A percentile compares a stretch with the other conserved stretches of the same genome.
phyloP scores from a whole-genome alignment of 805 yeast genomes.

The Saccharomycodes ludwigii region DNA sequence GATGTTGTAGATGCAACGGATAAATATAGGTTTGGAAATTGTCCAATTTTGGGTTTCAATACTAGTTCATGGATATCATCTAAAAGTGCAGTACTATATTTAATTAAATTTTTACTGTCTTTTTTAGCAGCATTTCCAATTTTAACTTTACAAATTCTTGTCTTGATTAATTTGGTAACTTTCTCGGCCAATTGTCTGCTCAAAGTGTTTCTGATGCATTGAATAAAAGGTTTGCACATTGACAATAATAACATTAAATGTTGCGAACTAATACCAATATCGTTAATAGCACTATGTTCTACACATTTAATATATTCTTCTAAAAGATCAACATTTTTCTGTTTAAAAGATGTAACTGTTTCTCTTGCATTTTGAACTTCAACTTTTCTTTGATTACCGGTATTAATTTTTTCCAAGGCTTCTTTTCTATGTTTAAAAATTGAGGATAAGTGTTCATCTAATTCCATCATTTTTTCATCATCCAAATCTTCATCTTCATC shows the following conservation, averaged over 20 bases:
- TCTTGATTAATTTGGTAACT: constrained; percentile 59
- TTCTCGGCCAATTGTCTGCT: constrained; percentile 63
- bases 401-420: constrained; percentile 40
- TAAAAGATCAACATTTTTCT: constrained; percentile 63
- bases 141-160: constrained; percentile 41
- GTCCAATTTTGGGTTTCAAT: constrained; percentile 23
- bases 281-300: constrained; percentile 14
- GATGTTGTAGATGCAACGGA: constrained; percentile 47
- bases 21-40: constrained; percentile 26
- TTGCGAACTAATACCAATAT: not conserved
- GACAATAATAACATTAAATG: not conserved
- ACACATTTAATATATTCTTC: constrained; percentile 46
- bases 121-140: constrained; percentile 11
- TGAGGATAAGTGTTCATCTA: constrained; percentile 70
- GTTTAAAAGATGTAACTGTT: constrained; percentile 67
- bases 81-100: constrained; percentile 21
- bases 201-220: constrained; percentile 50
- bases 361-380: constrained; percentile 73
- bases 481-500: constrained; percentile 78
- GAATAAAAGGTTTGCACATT: constrained; percentile 41
- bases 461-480: constrained; percentile 92
- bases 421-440: constrained; percentile 77
- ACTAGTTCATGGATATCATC: constrained; percentile 32
- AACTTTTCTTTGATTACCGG: constrained; percentile 55
- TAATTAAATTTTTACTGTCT: constrained; percentile 12